Conservation (phyloP, 495 filamentous ascomycete species). For the Aspergillus sclerotioniger region DNA sequence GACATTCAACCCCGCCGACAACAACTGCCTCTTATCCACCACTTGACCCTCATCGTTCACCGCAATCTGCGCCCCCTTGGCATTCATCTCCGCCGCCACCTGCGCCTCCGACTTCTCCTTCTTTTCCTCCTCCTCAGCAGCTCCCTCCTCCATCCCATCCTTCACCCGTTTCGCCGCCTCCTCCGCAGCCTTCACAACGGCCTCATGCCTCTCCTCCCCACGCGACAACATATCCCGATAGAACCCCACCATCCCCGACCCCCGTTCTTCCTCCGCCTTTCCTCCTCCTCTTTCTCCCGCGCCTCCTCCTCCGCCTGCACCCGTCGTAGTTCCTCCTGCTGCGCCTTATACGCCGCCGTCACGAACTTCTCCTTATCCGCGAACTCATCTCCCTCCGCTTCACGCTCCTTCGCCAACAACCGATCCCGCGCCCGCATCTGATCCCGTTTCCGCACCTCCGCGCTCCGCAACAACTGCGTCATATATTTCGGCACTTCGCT, state of each 20-base stretch:
- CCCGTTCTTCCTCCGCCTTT: constrained; percentile 59
- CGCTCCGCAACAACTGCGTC: constrained; percentile 71
- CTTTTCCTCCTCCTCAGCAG: constrained; percentile 31
- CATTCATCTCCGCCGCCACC: constrained; percentile 69
- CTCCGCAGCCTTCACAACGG: constrained; percentile 64
- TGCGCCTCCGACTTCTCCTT: constrained; percentile 69
- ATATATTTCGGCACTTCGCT: constrained; percentile 72
- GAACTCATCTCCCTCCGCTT: constrained; percentile 90
- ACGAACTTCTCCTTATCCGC: constrained; percentile 96
- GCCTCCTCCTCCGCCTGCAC: constrained; percentile 78
- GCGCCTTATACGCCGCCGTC: constrained; percentile 89
- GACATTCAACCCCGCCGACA: constrained; percentile 86
- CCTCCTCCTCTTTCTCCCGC: constrained; percentile 66
- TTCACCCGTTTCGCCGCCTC: constrained; percentile 58
- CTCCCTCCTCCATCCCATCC: constrained; percentile 21
- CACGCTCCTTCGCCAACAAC: constrained; percentile 80
- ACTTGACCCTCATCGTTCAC: constrained; percentile 94
- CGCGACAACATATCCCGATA: constrained; percentile 79
- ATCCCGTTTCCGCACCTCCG: constrained; percentile 86
- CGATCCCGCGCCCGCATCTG: constrained; percentile 84
- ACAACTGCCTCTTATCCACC: constrained; percentile 87
- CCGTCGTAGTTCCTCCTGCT: constrained; percentile 78
- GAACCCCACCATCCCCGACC: constrained; percentile 79
- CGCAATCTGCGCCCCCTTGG: constrained; percentile 63
- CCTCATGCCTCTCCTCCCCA: constrained; percentile 72